Conservation (phyloP, 2,329 filamentous ascomycete species). For the Aspergillus bombycis region DNA sequence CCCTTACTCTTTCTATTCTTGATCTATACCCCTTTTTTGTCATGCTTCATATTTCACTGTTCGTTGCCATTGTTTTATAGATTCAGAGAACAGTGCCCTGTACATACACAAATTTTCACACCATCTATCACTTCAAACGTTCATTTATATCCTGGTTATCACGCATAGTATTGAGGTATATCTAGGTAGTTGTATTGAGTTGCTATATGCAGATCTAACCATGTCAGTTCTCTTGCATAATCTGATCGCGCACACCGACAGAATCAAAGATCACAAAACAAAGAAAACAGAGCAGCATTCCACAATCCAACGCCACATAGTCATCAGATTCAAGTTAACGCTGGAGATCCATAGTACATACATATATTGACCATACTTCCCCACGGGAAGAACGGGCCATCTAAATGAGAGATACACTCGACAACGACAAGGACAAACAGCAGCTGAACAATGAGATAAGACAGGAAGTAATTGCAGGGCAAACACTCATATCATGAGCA, state of each 20-base stretch:
- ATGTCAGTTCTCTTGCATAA: background rate
- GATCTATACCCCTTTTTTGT: conserved; percentile 6
- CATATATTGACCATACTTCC: conserved; percentile 1
- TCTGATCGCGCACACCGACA: background rate
- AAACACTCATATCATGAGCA: background rate
- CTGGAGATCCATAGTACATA: conserved; percentile 5
- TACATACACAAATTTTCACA: background rate
- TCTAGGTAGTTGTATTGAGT: background rate
- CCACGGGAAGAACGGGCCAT: background rate
- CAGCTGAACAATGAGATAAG: background rate
- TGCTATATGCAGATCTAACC: background rate
- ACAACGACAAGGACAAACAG: background rate
- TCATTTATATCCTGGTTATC: background rate
- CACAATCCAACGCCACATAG: background rate
- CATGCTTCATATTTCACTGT: background rate
- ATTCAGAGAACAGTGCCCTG: background rate
- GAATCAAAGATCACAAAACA: background rate
- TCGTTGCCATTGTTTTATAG: background rate
- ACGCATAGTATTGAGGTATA: background rate
- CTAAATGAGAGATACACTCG: background rate
- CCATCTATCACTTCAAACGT: background rate
- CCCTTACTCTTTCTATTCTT: background rate
- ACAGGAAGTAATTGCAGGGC: background rate
- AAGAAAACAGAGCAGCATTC: background rate
- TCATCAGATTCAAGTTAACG: conserved; percentile 8